These are phyloP conservation scores for Aspergillus carbonarius DNA, from an alignment of 2,329 filamentous ascomycete genomes.

Conservation along the genomic window DNA sequence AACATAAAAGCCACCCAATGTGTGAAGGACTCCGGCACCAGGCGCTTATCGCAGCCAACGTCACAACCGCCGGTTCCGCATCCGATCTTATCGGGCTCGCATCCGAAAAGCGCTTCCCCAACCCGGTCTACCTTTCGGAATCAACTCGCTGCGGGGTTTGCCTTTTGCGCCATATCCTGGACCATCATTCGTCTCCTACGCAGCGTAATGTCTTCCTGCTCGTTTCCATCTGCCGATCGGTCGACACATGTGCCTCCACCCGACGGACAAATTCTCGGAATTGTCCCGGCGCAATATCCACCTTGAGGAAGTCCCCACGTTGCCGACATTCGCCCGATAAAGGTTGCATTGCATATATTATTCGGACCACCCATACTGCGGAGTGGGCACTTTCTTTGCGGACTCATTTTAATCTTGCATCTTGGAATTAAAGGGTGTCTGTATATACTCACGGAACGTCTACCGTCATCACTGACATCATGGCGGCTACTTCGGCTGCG, in stretches of 20 bases:
- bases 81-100: constrained; percentile 21
- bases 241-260: constrained; percentile 11
- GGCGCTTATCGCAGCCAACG: not conserved
- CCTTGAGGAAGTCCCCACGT: not conserved
- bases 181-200: constrained; percentile 6
- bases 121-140: not conserved
- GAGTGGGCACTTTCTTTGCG: not conserved
- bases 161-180: not conserved
- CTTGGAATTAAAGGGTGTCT: not conserved
- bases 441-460: not conserved
- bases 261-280: constrained; percentile 18
- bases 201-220: not conserved
- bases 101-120: constrained; percentile 15
- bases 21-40: too few relatives aligned
- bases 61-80: constrained; percentile 2
- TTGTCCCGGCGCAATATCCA: constrained; percentile 11
- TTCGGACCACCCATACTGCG: not conserved
- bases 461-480: constrained; percentile 11
- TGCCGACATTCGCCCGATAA: constrained; percentile 6
- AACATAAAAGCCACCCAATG: too few relatives aligned
- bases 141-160: not conserved
- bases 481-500: constrained; percentile 16
- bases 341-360: constrained; percentile 10
- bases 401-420: not conserved
- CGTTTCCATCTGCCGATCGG: constrained; percentile 8